Evolutionary conservation across 148 eudicot genomes (phyloP).

Genomic region (Diospyros lotus): DNA sequence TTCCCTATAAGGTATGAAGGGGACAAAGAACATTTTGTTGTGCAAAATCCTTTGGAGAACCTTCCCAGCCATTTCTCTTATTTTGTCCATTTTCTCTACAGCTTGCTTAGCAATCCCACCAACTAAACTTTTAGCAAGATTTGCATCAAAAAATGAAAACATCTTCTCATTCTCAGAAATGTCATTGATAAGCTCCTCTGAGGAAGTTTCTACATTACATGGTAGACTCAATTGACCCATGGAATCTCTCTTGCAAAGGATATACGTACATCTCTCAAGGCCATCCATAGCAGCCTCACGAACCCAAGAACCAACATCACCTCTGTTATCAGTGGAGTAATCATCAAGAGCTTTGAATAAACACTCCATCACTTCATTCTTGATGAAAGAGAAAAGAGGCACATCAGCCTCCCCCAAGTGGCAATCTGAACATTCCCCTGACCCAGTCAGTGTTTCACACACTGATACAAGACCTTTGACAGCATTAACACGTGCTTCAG

Average conservation of each 20-base stretch:
- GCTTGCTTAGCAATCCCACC: conserved; percentile 79
- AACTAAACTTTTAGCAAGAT: conserved; percentile 59
- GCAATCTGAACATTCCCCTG: conserved; percentile 25
- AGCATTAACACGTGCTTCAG: conserved; percentile 95
- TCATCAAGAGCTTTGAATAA: conserved; percentile 85
- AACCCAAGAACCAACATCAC: conserved; percentile 99
- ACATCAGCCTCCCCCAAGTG: conserved; percentile 34
- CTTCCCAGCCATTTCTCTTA: conserved; percentile 84
- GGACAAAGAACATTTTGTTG: conserved; percentile 46
- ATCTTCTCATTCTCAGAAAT: conserved; percentile 16
- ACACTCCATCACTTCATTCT: conserved; percentile 68
- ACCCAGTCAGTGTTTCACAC: conserved; percentile 59
- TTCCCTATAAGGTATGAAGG: conserved; percentile 64
- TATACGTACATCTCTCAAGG: conserved; percentile 83
- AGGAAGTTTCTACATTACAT: conserved; percentile 14
- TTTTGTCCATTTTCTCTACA: conserved; percentile 91
- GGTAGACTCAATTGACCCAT: conserved; percentile 15
- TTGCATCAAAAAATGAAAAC: conserved; percentile 48
- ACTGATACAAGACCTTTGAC: conserved; percentile 79
- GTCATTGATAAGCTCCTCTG: conserved; percentile 23
- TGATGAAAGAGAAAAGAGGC: conserved; percentile 47
- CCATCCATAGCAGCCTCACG: conserved; percentile 94
- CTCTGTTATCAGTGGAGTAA: conserved; percentile 93
- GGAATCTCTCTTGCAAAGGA: conserved; percentile 61
- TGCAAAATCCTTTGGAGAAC: conserved; percentile 73